Evolutionary conservation across 371 early-diverging fungal genomes (phyloP), one percentile per base, ranked within the genome.

Genomic region (Sporodiniella umbellata): DNA sequence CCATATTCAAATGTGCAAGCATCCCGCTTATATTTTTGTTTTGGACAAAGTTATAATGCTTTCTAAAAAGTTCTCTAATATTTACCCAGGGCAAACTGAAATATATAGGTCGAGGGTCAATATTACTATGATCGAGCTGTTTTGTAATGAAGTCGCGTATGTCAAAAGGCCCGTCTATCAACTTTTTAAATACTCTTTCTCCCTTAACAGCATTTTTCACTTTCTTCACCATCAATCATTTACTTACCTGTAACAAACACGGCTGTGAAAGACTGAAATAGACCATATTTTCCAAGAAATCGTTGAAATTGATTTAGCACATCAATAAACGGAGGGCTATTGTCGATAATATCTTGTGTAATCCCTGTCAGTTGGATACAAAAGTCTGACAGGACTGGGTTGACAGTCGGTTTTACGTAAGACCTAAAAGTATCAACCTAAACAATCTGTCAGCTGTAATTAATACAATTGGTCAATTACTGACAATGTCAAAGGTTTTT

Each of bases 81-180:
- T 88, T 87, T 24, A 85, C 64, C 81, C 85, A 88, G 51, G 86
- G 70, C 51, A 66, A 44, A 19, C 60, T 56, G 68, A 83, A 75
- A 50, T 77, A 81, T 0, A 42, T 44, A 0, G 80, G 82, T 33
- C 76, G 72, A n/a, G 44, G 40, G 21, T 66, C 61, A 47, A 79
- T 65, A 10, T 62, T 45, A 19, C 83, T 82, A 35, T 72, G 72
- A 0, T 38, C 45, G 37, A 81, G 79, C 53, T 85, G 83, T 52
- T 89, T 88, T 22, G 77, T 70, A 18, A 90, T 71, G 64, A 90
- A 92, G 51, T 89, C 87, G 3, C 88, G 84, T 40, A 91, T 80
- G 61, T 93, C 93, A 77, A 85, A 91, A 0, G 89, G 89, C 0
- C 93, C 92, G 62, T 88, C 89, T 53, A 79, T 68, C 68, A 53